Evolutionary conservation across 306 rosid species (phyloP).

Genomic region (Prunus fruticosa): DNA sequence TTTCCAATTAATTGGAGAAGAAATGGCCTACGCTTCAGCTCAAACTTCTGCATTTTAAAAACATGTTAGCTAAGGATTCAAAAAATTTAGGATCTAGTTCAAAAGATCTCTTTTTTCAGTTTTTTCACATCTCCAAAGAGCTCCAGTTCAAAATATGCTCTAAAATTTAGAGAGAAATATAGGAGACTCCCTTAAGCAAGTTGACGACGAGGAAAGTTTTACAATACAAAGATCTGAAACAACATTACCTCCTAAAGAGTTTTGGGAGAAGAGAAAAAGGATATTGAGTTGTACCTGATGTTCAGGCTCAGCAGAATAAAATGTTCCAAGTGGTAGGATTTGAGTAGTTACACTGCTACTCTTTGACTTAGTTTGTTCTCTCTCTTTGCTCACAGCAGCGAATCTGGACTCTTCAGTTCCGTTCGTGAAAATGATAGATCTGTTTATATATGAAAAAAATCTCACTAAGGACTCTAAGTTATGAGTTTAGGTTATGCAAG

Average conservation of each 20-base stretch:
- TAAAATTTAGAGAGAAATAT: neutral
- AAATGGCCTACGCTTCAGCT: conserved; percentile 75
- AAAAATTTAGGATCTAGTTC: neutral
- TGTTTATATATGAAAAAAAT: conserved; percentile 23
- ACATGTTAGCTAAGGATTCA: conserved; percentile 11
- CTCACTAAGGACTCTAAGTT: neutral
- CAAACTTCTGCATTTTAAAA: conserved; percentile 70
- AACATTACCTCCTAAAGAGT: neutral
- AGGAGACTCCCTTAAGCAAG: neutral
- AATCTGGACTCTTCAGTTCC: conserved; percentile 81
- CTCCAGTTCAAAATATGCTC: conserved; percentile 2
- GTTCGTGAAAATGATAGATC: conserved; percentile 80
- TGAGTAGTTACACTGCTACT: conserved; percentile 78
- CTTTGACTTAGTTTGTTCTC: conserved; percentile 77
- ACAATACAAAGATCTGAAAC: neutral
- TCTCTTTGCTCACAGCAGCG: conserved; percentile 78
- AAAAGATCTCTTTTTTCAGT: no score
- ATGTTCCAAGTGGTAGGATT: conserved; percentile 63
- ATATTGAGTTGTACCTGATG: conserved; percentile 62
- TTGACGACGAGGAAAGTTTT: neutral
- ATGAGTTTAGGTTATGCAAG: conserved; percentile 13
- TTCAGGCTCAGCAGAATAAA: conserved; percentile 82
- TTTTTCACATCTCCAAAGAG: neutral
- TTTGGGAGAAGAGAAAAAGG: neutral
- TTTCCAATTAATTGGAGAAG: conserved; percentile 86